Evolutionary conservation across 768 basidiomycete genomes (phyloP).

Genomic region (Termitomyces heimii): DNA sequence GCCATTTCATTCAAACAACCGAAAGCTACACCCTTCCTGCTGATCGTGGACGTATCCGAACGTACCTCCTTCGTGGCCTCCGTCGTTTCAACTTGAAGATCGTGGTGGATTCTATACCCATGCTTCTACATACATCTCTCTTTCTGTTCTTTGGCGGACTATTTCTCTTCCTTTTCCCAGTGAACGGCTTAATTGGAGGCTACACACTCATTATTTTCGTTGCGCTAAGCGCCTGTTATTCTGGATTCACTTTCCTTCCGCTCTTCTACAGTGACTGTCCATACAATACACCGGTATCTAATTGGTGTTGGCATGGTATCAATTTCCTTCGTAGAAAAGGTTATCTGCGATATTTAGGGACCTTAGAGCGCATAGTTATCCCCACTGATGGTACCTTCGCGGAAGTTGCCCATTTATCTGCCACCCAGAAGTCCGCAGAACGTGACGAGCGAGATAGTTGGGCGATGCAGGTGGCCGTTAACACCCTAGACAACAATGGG

Average conservation of each 20-base stretch:
- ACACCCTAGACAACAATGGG: not conserved
- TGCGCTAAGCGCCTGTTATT: not conserved
- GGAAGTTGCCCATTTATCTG: not conserved
- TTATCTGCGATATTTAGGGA: not conserved
- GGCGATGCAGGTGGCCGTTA: not conserved
- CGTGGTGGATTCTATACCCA: not conserved
- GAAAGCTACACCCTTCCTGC: not conserved
- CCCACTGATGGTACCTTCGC: not conserved
- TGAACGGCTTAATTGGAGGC: not conserved
- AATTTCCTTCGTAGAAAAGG: not conserved
- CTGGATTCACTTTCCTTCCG: not conserved
- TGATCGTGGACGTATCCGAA: conserved; percentile 5
- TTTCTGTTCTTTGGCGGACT: not conserved
- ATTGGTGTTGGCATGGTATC: not conserved
- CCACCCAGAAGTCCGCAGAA: not conserved
- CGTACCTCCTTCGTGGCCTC: not conserved
- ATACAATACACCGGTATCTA: not conserved
- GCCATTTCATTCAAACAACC: conserved; percentile 5
- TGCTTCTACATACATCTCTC: not conserved
- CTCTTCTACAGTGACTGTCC: not conserved
- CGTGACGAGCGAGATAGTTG: not conserved
- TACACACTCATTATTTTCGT: not conserved
- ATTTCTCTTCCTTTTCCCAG: not conserved
- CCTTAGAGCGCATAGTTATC: not conserved
- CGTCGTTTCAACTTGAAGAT: not conserved